Evolutionary conservation across 2,329 filamentous ascomycete species (phyloP).

Genomic region (Thielaviopsis populi): DNA sequence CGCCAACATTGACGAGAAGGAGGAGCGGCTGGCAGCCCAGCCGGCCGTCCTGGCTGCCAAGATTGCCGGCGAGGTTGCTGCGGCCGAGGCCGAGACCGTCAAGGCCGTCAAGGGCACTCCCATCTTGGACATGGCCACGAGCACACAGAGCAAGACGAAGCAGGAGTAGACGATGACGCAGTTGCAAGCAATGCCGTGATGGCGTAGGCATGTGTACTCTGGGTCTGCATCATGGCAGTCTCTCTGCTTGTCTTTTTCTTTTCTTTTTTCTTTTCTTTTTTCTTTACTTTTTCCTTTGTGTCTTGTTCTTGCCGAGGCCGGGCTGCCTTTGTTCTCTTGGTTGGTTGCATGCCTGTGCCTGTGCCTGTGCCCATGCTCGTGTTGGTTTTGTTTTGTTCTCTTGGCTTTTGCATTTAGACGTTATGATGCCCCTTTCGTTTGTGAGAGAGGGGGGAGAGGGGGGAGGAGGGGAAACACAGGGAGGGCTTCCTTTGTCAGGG

Average conservation of each 20-base stretch:
- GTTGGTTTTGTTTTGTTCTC: slow-evolving; percentile 7
- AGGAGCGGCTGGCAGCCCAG: slow-evolving; percentile 47
- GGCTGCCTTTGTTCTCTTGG: neutral
- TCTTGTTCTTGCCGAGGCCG: neutral
- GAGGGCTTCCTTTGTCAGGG: slow-evolving; percentile 6
- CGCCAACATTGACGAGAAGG: slow-evolving; percentile 90
- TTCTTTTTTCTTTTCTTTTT: neutral
- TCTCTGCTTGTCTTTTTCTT: neutral
- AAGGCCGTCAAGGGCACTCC: slow-evolving; percentile 12
- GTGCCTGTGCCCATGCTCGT: too few species aligned
- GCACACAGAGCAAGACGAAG: slow-evolving; percentile 21
- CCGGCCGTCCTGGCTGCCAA: slow-evolving; percentile 38
- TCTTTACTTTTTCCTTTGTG: slow-evolving; percentile 1
- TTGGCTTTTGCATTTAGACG: slow-evolving; percentile 16
- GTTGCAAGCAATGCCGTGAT: neutral
- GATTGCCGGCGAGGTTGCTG: slow-evolving; percentile 27
- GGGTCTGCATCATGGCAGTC: neutral
- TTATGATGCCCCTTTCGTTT: slow-evolving; percentile 15
- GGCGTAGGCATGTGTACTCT: neutral
- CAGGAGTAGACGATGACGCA: slow-evolving; percentile 20
- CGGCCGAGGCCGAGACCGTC: slow-evolving; percentile 12
- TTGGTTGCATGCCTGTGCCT: slow-evolving; percentile 4
- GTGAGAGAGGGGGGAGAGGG: neutral
- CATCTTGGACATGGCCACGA: neutral
- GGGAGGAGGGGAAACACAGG: neutral